Base-by-base conservation (phyloP, 1,139 yeast species). In the Wickerhamomyces sp. region DNA sequence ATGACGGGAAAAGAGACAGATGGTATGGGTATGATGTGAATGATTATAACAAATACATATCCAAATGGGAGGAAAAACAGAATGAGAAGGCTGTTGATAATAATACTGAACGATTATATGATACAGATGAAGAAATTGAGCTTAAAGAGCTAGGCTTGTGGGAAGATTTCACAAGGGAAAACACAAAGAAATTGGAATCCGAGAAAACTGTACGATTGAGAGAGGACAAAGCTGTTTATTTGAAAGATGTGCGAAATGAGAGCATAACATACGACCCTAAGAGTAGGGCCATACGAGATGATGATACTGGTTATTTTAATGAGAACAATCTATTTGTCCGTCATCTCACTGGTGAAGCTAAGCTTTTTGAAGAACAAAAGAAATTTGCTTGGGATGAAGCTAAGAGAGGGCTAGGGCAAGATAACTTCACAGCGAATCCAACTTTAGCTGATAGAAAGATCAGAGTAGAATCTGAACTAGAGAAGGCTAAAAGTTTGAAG, bases 11-110 rank as follows among this genome's bases (percentile, higher is more conserved):
- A 48, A 64, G 94, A 41, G 95, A 86, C 58, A 65, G 86, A 37
- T 86, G 92, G 88, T 81, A 76, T 54, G 94, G 94, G 0, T 81
- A 75, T 54, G 81, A 81, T 42, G 66, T 72, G 1, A 65, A 67
- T 5, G 84, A 82, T 38, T 84, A 84, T 67, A 69, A 68, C 35
- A 58, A 62, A n/a, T 72, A 74, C 18, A 58, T 78, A 7, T 61
- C 63, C 31, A 63, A 65, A 38, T 72, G 78, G 74, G 69, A 73
- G 34, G 52, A 54, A 18, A 60, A 63, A 28, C 66, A 73, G 36
- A 44, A 49, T 22, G 41, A 45, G 15, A 25, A 28, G 38, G 47
- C 51, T 24, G 41, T 42, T 17, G 48, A 48, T 15, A 42, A 43
- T 6, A 43, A 26, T 5, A 44, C 49, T 16, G 52, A 54, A 17